Percentiles rank a stretch among this genome's conserved stretches.
phyloP scores from a whole-genome alignment of 2,329 filamentous ascomycete genomes.

The Pseudogymnoascus sp. region DNA sequence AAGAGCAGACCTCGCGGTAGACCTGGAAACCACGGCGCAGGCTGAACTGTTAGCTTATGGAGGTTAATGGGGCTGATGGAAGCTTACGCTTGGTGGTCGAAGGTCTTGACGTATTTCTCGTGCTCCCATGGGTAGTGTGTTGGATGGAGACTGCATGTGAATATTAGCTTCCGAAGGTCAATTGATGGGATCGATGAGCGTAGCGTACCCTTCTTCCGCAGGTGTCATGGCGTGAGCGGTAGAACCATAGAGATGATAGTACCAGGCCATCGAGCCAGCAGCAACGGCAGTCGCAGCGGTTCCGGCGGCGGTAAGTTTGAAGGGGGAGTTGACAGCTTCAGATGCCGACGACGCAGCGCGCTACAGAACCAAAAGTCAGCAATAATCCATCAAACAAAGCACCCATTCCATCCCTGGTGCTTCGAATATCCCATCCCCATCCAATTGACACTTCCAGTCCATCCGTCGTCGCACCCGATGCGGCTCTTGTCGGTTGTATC shows the following conservation, averaged over 20 bases:
- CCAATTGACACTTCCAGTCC: neutral
- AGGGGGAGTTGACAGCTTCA: constrained; percentile 65
- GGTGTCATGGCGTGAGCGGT: constrained; percentile 84
- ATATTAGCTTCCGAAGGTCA: neutral
- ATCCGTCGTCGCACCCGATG: constrained; percentile 2
- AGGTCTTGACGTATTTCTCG: constrained; percentile 85
- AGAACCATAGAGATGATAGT: constrained; percentile 91
- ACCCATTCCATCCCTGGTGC: constrained; percentile 19
- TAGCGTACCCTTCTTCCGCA: constrained; percentile 94
- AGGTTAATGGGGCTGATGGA: constrained; percentile 12
- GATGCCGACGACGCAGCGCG: constrained; percentile 61
- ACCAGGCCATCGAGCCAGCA: constrained; percentile 88
- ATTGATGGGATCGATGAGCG: constrained; percentile 40
- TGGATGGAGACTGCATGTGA: constrained; percentile 67
- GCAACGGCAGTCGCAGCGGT: constrained; percentile 80
- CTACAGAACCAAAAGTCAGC: constrained; percentile 41
- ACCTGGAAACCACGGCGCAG: constrained; percentile 99
- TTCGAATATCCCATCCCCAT: neutral
- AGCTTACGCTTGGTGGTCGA: constrained; percentile 90
- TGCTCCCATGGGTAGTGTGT: constrained; percentile 96
- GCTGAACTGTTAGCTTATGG: constrained; percentile 40
- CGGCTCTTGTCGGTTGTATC: constrained; percentile 10
- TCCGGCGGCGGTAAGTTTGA: constrained; percentile 80
- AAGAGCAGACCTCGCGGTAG: constrained; percentile 95
- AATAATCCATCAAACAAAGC: constrained; percentile 17